Conservation (phyloP, 2,329 filamentous ascomycete genomes). For the Fusarium anthophilum region DNA sequence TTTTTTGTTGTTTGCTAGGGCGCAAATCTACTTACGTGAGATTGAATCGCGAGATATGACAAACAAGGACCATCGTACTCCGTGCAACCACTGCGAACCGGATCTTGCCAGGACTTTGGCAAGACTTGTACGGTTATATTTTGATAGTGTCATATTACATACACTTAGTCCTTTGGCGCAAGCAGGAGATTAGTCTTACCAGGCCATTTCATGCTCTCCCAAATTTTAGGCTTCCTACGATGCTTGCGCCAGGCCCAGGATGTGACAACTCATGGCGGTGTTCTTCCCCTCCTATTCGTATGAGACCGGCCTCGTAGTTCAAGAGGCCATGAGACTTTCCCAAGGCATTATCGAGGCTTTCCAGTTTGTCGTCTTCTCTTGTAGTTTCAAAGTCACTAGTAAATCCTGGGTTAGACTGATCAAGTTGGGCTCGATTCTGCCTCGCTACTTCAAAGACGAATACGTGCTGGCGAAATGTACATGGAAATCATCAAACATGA, state of each 20-base stretch:
- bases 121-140: background rate
- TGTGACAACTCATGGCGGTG: background rate
- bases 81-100: background rate
- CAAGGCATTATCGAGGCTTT: background rate
- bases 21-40: background rate
- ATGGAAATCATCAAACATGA: background rate
- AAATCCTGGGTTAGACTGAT: background rate
- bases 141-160: background rate
- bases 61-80: background rate
- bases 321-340: background rate
- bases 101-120: background rate
- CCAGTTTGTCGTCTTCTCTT: background rate
- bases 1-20: background rate
- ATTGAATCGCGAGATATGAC: background rate
- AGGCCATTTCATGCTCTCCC: background rate
- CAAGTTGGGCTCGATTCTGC: background rate
- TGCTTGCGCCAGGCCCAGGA: background rate
- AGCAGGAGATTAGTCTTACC: background rate
- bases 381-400: background rate
- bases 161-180: background rate
- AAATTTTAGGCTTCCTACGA: background rate
- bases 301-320: background rate
- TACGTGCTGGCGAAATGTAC: background rate
- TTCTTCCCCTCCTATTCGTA: background rate
- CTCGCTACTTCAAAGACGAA: background rate